Evolutionary conservation across 768 basidiomycete species (phyloP), one percentile per base, ranked within the genome.

Genomic region (Rhodocollybia butyracea): DNA sequence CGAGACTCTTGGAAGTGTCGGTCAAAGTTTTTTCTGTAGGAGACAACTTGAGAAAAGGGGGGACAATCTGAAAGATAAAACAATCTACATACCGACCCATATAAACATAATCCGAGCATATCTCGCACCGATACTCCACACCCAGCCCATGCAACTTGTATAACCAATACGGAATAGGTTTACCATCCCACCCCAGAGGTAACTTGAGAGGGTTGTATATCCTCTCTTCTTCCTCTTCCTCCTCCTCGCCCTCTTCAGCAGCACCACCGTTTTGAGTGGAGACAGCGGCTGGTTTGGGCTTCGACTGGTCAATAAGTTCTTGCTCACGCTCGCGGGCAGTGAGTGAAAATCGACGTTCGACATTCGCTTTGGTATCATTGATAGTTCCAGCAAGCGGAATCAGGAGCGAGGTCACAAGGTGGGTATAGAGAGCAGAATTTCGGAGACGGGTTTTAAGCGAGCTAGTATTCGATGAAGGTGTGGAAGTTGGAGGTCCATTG

Each of bases 191-290:
- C 4, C 94, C 94, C 21, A 98, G 78, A 13, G 97, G 97, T 39
- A 98, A 76, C 73, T 98, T 98, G 47, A 98, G 82, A 43, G 97
- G 97, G 62, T 99, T 99, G 72, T 98, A 99, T 31, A 99, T 94
- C 61, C 92, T 84, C 64, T 94, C 96, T 64, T 98, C 94, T 61
- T 93, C 94, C 60, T 95, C 94, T 45, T 95, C 94, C 57, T 96
- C 94, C 53, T 89, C 53, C 11, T 46, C 88, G 7, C 73, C 71
- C 34, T 74, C 84, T 15, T 73, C 73, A 2, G 65, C 76, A 5
- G 73, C 82, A 27, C 42, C 42, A 10, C 42, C 53, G 22, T 54
- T 46, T 24, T 45, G 22, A 26, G 42, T 24, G 2, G 51, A 12
- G 6, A 29, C 39, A 24, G 53, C 11, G 38, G 51, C n/a, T n/a